Evolutionary conservation across 805 yeast genomes (phyloP).

Genomic region (Metschnikowia aberdeeniae): DNA sequence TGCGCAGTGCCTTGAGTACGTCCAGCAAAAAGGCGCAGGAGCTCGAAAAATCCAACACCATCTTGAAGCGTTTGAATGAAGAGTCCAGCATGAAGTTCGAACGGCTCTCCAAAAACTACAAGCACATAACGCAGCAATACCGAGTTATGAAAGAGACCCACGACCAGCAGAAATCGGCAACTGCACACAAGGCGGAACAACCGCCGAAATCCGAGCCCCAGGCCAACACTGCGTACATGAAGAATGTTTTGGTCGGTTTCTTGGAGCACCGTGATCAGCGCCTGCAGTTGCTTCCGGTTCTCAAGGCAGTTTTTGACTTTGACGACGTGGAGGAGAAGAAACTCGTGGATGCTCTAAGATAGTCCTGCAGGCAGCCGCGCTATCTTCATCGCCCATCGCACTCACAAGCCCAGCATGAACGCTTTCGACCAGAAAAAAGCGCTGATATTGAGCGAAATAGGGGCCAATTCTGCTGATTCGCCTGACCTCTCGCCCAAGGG

Average conservation of each 20-base stretch:
- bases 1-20: slow-evolving; percentile 51
- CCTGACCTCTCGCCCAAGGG: slow-evolving; percentile 87
- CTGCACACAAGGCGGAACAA: slow-evolving; percentile 11
- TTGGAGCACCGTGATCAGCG: slow-evolving; percentile 92
- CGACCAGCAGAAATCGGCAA: slow-evolving; percentile 4
- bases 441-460: slow-evolving; percentile 50
- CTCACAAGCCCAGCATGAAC: slow-evolving; percentile 24
- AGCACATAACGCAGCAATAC: slow-evolving; percentile 56
- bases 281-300: slow-evolving; percentile 76
- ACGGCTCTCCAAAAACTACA: slow-evolving; percentile 66
- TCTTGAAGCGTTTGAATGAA: slow-evolving; percentile 59
- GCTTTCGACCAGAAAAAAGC: slow-evolving; percentile 67
- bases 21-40: slow-evolving; percentile 53
- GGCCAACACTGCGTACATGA: slow-evolving; percentile 67
- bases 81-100: slow-evolving; percentile 66
- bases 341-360: slow-evolving; percentile 53
- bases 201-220: slow-evolving; percentile 15
- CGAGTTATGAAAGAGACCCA: slow-evolving; percentile 37
- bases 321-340: slow-evolving; percentile 70
- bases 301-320: slow-evolving; percentile 68
- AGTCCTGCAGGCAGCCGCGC: slow-evolving; percentile 1
- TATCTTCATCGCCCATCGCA: background rate
- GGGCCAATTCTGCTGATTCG: slow-evolving; percentile 33
- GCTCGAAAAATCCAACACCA: slow-evolving; percentile 47
- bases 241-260: slow-evolving; percentile 87